phyloP scores from a whole-genome alignment of 805 yeast species.

The Hanseniaspora pseudoguilliermondii region DNA sequence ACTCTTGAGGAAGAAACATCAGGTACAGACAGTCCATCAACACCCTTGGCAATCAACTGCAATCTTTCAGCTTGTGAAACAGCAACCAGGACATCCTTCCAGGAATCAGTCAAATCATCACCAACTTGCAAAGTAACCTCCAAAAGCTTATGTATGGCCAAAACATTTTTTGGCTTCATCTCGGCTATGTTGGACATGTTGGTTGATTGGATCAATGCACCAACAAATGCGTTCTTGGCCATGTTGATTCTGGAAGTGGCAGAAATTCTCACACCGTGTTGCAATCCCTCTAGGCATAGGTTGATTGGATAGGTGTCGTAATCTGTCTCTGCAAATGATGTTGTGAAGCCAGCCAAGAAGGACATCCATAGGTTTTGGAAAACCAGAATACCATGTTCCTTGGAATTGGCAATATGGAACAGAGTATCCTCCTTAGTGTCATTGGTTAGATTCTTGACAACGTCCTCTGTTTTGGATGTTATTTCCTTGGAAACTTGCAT shows the following conservation, averaged over 20 bases:
- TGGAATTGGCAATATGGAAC: slow-evolving; percentile 72
- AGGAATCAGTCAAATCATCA: slow-evolving; percentile 54
- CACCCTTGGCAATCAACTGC: slow-evolving; percentile 77
- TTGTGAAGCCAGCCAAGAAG: slow-evolving; percentile 81
- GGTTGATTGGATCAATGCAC: slow-evolving; percentile 79
- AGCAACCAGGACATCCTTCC: slow-evolving; percentile 72
- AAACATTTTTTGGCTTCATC: slow-evolving; percentile 64
- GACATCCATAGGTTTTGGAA: slow-evolving; percentile 97
- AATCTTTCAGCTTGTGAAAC: slow-evolving; percentile 86
- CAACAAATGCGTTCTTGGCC: slow-evolving; percentile 78
- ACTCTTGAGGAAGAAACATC: slow-evolving; percentile 69
- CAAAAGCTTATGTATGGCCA: slow-evolving; percentile 61
- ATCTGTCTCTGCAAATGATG: slow-evolving; percentile 81
- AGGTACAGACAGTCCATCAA: slow-evolving; percentile 71
- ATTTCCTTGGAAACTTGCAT: slow-evolving; percentile 86
- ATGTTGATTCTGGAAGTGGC: slow-evolving; percentile 71
- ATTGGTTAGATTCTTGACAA: slow-evolving; percentile 54
- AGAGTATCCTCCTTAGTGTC: slow-evolving; percentile 34
- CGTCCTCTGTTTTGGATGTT: slow-evolving; percentile 74
- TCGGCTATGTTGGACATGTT: slow-evolving; percentile 68
- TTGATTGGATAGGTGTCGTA: slow-evolving; percentile 51
- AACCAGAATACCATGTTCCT: slow-evolving; percentile 83
- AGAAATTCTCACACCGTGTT: slow-evolving; percentile 67
- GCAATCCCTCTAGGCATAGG: slow-evolving; percentile 72
- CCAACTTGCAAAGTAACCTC: slow-evolving; percentile 73